Percentiles rank a stretch among this genome's conserved stretches.
phyloP scores from a whole-genome alignment of 352 stramenopile genomes.

The Peronospora farinosa region DNA sequence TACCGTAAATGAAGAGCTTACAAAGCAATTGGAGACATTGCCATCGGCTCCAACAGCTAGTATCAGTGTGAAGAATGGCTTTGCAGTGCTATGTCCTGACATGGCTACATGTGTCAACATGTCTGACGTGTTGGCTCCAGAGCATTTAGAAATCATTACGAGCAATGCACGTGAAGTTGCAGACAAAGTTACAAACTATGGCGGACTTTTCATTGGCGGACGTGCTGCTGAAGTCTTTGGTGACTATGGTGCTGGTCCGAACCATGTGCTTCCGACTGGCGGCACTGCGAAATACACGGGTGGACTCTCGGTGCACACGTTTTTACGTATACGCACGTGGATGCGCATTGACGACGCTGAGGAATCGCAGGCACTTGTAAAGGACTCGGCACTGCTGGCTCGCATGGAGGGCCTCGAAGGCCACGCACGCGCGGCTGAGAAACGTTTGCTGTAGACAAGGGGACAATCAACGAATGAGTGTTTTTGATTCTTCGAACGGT shows the following conservation, averaged over 20 bases:
- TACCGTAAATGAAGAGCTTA: conserved; percentile 83
- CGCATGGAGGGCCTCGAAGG: conserved; percentile 84
- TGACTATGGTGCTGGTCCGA: conserved; percentile 98
- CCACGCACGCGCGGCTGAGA: conserved; percentile 72
- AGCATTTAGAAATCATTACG: conserved; percentile 91
- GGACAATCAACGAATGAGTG: not conserved
- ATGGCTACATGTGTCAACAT: conserved; percentile 71
- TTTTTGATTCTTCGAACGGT: conserved; percentile 4
- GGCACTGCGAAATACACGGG: conserved; percentile 96
- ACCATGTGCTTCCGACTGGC: conserved; percentile 97
- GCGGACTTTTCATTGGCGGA: conserved; percentile 92
- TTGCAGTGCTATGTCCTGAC: conserved; percentile 68
- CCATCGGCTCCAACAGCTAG: conserved; percentile 53
- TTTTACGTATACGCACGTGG: conserved; percentile 96
- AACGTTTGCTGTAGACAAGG: conserved; percentile 55
- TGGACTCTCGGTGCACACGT: conserved; percentile 96
- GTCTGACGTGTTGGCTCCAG: conserved; percentile 78
- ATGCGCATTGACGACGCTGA: conserved; percentile 93
- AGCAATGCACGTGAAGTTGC: conserved; percentile 84
- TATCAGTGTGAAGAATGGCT: conserved; percentile 68
- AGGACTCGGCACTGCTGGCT: conserved; percentile 92
- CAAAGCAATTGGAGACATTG: conserved; percentile 69
- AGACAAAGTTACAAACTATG: conserved; percentile 65
- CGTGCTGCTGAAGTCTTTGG: conserved; percentile 93
- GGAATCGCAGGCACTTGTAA: conserved; percentile 80